These are phyloP conservation scores for Viola pubescens DNA, from an alignment of 441 rosid species.

Conservation along the genomic window DNA sequence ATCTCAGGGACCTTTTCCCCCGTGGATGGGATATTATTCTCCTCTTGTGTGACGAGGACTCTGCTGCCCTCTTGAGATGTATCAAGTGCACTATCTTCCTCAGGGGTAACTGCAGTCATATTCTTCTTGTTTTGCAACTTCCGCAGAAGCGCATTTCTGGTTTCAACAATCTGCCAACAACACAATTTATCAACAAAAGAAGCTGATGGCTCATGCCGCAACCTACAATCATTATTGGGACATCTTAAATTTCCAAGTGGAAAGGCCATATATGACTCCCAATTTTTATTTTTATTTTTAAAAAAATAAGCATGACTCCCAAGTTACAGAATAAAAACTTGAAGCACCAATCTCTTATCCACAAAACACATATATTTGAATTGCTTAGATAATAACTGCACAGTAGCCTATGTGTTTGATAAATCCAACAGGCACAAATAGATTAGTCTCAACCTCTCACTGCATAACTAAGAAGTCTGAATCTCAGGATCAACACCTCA, in stretches of 20 bases:
- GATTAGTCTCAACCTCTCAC: no score
- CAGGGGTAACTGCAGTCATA: conserved; percentile 17
- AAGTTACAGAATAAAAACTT: background rate
- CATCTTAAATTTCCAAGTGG: background rate
- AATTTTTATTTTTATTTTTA: no score
- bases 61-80: conserved; percentile 13
- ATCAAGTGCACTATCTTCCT: conserved; percentile 2
- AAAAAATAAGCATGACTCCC: no score
- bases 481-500: no score
- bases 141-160: conserved; percentile 43
- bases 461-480: no score
- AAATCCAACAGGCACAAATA: no score
- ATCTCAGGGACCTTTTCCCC: conserved; percentile 22
- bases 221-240: background rate
- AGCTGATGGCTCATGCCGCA: background rate
- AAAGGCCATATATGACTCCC: background rate
- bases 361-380: no score
- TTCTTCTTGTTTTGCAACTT: conserved; percentile 35
- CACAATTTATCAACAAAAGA: background rate
- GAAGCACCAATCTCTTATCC: background rate
- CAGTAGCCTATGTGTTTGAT: no score
- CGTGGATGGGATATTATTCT: conserved; percentile 13
- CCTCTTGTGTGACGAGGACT: conserved; percentile 13
- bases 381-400: no score
- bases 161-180: conserved; percentile 41